These are phyloP conservation scores for Syzygium syzygioides DNA, from an alignment of 441 rosid genomes.

Conservation along the genomic window DNA sequence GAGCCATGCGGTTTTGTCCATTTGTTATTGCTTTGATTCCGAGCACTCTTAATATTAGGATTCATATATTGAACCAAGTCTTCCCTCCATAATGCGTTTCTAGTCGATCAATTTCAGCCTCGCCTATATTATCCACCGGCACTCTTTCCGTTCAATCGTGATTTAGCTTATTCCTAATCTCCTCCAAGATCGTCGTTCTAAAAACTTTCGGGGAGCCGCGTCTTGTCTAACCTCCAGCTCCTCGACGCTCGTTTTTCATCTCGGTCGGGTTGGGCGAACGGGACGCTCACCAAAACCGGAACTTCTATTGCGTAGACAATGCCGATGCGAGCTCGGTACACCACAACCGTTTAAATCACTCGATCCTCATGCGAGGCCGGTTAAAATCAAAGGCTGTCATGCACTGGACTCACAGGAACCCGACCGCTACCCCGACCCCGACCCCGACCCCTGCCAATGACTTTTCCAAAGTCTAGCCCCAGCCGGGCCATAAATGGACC, in stretches of 20 bases:
- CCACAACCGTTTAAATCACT: not conserved
- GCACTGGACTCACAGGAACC: not conserved
- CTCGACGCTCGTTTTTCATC: not conserved
- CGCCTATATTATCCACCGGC: not conserved
- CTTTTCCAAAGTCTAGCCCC: not conserved
- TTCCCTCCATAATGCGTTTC: not conserved
- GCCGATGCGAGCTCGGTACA: not conserved
- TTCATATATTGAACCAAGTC: not conserved
- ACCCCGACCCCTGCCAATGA: not conserved
- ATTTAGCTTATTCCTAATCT: not conserved
- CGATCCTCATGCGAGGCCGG: rapidly evolving
- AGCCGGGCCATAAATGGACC: not conserved
- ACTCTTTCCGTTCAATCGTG: not conserved
- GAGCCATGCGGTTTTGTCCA: not conserved
- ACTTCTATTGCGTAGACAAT: not conserved
- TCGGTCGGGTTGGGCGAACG: not conserved
- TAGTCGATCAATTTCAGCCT: not conserved
- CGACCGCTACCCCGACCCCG: not conserved
- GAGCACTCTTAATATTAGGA: not conserved
- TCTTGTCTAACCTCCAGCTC: not conserved
- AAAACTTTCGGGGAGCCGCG: not conserved
- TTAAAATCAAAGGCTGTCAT: not conserved
- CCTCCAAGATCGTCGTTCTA: not conserved
- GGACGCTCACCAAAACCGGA: not conserved
- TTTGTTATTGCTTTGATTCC: rapidly evolving